Conservation (phyloP, 2,329 filamentous ascomycete species). For the Calonectria pseudoreteaudii region DNA sequence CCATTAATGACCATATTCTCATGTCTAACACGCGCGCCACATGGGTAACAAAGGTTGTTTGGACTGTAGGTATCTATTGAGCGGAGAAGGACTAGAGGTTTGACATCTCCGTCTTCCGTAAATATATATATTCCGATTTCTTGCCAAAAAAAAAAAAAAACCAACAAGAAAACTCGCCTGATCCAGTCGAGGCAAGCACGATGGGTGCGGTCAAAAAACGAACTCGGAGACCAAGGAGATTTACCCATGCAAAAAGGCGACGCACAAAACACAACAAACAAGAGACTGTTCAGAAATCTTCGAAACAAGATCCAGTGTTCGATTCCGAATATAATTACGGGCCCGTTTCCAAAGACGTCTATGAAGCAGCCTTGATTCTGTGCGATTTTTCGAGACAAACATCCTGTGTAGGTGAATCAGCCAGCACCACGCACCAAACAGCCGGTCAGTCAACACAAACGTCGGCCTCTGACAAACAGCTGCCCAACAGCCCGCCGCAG, state of each 20-base stretch:
- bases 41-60: neutral
- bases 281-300: neutral
- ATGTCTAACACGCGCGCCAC: neutral
- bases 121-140: neutral
- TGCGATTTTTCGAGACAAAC: neutral
- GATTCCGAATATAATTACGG: neutral
- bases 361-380: neutral
- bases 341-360: neutral
- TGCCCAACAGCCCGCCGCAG: neutral
- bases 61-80: neutral
- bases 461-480: neutral
- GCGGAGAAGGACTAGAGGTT: neutral
- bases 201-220: neutral
- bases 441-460: neutral
- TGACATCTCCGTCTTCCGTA: neutral
- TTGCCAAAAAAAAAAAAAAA: neutral
- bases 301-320: neutral
- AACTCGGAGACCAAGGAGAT: neutral
- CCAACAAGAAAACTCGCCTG: neutral
- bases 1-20: neutral
- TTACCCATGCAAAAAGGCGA: conserved; percentile 4
- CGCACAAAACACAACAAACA: neutral
- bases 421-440: neutral
- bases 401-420: neutral
- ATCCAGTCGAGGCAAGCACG: neutral